Percentiles rank a stretch among this genome's conserved stretches.
Conservation (phyloP, 441 rosid genomes). For the Biscutella auriculata region DNA sequence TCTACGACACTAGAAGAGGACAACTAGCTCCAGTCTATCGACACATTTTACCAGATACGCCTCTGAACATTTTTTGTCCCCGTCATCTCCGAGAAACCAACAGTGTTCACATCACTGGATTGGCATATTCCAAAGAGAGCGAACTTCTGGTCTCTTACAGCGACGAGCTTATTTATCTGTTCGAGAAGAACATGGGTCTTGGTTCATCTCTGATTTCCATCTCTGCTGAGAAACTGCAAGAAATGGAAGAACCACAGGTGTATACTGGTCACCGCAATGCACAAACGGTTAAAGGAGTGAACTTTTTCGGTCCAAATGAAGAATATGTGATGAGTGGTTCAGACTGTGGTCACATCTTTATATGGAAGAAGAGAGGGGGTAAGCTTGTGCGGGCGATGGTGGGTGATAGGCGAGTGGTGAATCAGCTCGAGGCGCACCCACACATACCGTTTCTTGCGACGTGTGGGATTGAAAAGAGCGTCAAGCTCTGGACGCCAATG, state of each 20-base stretch:
- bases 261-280: conserved; percentile 58
- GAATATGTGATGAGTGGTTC: conserved; percentile 68
- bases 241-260: conserved; percentile 38
- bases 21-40: conserved; percentile 28
- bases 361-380: conserved; percentile 58
- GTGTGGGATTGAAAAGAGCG: conserved; percentile 53
- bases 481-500: conserved; percentile 56
- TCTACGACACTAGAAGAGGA: conserved; percentile 46
- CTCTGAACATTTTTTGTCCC: conserved; percentile 51
- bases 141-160: conserved; percentile 63
- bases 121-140: conserved; percentile 47
- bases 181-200: conserved; percentile 45
- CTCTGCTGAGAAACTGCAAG: conserved; percentile 21
- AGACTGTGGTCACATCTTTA: conserved; percentile 65
- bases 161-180: conserved; percentile 55
- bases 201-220: conserved; percentile 34
- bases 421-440: conserved; percentile 66
- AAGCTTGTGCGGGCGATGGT: conserved; percentile 47
- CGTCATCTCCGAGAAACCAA: conserved; percentile 29
- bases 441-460: conserved; percentile 43
- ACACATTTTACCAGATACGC: conserved; percentile 21
- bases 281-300: conserved; percentile 65
- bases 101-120: conserved; percentile 47
- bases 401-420: conserved; percentile 53
- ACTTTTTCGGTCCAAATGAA: conserved; percentile 59